Base-by-base conservation (phyloP, 225 moss, liverwort and hornwort species). In the Pleurozium schreberi region DNA sequence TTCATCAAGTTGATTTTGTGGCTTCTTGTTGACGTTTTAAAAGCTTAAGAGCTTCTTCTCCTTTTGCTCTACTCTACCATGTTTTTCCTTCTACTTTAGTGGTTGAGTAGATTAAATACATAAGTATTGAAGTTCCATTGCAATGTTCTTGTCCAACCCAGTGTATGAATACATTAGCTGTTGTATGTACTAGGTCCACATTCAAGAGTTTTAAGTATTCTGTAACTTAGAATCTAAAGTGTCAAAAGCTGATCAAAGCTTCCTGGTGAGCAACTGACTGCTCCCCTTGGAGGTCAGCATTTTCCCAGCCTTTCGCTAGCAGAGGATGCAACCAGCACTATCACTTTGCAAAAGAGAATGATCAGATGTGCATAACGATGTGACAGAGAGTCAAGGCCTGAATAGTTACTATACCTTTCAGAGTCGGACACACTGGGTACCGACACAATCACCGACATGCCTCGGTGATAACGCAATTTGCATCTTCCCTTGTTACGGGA, bases 61-160 rank as follows among this genome's bases (percentile, higher is more conserved):
- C 0, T 23, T 75, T 77, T 50, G 3, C 21, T 20, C 7, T 50
- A 75, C 1, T 5, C 49, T 11, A n/a, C 3, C 20, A 13, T 50
- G 50, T 75, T 0, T 2, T 20, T 12, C 45, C 10, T 33, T 50
- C 5, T 33, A 20, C 7, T 4, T 49, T 20, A 3, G 8, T 50
- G 1, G 5, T 0, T 21, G 2, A 52, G 1, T 36, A 52, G 3
- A 21, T 22, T 34, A 52, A 50, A 9, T 36, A 3, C 5, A 52
- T 22, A 0, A 2, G 1, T 13, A 34, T 13, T 50, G 12, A 75
- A 12, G 49, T 50, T 50, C 0, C 2, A 0, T 34, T 18, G 8
- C 34, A 50, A 34, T 50, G 21, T 75, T 75, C 0, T 31, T 47
- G 19, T 20, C 50, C 27, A 53, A 53, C 52, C 67, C 50, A 66